phyloP scores from a whole-genome alignment of 177 flowering plant genomes.

The Tripterygium wilfordii region DNA sequence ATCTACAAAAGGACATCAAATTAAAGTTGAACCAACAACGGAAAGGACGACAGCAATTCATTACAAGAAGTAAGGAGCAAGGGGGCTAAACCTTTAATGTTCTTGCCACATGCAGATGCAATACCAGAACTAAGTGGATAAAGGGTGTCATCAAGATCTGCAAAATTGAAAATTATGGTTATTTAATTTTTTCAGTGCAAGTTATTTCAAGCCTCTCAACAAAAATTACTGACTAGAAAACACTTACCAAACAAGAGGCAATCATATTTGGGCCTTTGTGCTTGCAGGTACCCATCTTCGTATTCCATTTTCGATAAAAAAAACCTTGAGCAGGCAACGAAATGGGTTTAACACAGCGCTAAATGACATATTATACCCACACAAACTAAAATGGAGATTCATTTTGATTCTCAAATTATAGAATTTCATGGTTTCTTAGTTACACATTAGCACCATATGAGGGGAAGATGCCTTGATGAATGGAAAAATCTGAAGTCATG shows the following conservation, averaged over 20 bases:
- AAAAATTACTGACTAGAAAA: not conserved
- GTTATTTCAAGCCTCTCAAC: too few relatives aligned
- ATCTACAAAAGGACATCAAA: slow-evolving; percentile 29
- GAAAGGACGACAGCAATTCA: too few relatives aligned
- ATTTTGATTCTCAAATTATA: slow-evolving; percentile 6
- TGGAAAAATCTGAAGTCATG: too few relatives aligned
- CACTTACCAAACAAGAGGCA: slow-evolving; percentile 42
- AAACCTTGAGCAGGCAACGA: slow-evolving; percentile 6
- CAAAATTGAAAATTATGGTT: slow-evolving; percentile 4
- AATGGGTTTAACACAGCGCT: slow-evolving; percentile 2
- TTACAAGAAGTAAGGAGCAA: too few relatives aligned
- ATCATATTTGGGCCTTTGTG: slow-evolving; percentile 25
- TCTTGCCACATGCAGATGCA: slow-evolving; percentile 26
- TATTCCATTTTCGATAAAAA: slow-evolving; percentile 27
- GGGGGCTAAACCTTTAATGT: slow-evolving; percentile 49
- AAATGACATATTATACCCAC: slow-evolving; percentile 3
- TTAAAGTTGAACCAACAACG: too few relatives aligned
- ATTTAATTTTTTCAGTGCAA: too few relatives aligned
- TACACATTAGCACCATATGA: slow-evolving; percentile 4
- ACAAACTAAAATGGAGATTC: slow-evolving; percentile 2
- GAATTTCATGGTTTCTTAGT: slow-evolving; percentile 6
- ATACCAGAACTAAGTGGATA: slow-evolving; percentile 54
- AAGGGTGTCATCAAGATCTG: slow-evolving; percentile 60
- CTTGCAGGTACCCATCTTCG: slow-evolving; percentile 19
- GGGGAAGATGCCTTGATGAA: not conserved